Percentiles rank a stretch among this genome's conserved stretches.
Evolutionary conservation across 306 rosid genomes (phyloP).

Genomic region (Cicer cuneatum): DNA sequence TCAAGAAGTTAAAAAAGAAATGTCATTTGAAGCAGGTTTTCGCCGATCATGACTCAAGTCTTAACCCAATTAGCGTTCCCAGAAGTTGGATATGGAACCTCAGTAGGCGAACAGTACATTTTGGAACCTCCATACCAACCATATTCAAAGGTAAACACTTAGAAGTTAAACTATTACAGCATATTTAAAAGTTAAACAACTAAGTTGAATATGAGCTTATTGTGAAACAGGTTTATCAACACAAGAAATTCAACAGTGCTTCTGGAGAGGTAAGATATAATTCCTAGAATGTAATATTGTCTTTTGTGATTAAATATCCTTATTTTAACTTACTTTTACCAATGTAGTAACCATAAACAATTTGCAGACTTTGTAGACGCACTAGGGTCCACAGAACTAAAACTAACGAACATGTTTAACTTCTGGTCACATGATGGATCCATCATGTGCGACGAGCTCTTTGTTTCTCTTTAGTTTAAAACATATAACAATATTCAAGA

Average conservation of each 20-base stretch:
- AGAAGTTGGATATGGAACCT: slow-evolving; percentile 72
- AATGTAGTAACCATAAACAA: neutral
- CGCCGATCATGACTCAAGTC: slow-evolving; percentile 67
- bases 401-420: neutral
- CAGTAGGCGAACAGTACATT: slow-evolving; percentile 63
- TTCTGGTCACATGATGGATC: neutral
- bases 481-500: too few species aligned
- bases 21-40: slow-evolving; percentile 56
- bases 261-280: slow-evolving; percentile 80
- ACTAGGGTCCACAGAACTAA: neutral
- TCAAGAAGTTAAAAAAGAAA: slow-evolving; percentile 29
- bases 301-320: slow-evolving; percentile 29
- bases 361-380: too few species aligned
- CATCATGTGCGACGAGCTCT: too few species aligned
- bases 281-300: slow-evolving; percentile 5
- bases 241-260: slow-evolving; percentile 85
- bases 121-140: slow-evolving; percentile 66
- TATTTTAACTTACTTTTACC: neutral
- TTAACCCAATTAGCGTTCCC: slow-evolving; percentile 65
- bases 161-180: slow-evolving; percentile 3
- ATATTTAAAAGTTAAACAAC: neutral
- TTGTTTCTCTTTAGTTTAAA: too few species aligned
- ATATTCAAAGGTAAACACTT: slow-evolving; percentile 71
- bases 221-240: slow-evolving; percentile 77
- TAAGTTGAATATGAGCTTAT: slow-evolving; percentile 31